phyloP scores from a whole-genome alignment of 2,329 filamentous ascomycete genomes.

The Aspergillus jensenii region DNA sequence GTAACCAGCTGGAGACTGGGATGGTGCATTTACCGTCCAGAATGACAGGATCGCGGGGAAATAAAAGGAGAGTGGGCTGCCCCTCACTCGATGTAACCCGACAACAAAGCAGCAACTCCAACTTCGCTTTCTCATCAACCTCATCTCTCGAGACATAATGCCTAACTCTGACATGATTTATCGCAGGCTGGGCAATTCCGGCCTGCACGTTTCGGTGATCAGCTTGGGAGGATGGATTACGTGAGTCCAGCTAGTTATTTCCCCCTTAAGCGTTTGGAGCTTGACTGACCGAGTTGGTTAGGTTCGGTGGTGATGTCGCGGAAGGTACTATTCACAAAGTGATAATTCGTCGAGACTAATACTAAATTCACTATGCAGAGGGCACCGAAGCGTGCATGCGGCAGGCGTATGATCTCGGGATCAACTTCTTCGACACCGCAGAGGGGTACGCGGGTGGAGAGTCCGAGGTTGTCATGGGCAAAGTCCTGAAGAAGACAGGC shows the following conservation, averaged over 20 bases:
- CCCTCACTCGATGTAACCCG: not conserved
- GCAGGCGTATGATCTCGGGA: slow-evolving; percentile 56
- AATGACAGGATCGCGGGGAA: not conserved
- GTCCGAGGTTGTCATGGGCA: slow-evolving; percentile 56
- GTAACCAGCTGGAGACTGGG: no score
- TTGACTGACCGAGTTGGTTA: not conserved
- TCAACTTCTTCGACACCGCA: slow-evolving; percentile 61
- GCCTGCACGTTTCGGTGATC: slow-evolving; percentile 71
- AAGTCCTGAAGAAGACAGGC: slow-evolving; percentile 55
- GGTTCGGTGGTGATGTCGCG: slow-evolving; percentile 8
- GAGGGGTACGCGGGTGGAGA: slow-evolving; percentile 56
- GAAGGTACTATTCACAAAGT: not conserved
- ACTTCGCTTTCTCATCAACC: not conserved
- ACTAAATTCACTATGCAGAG: slow-evolving; percentile 14
- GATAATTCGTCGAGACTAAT: no score
- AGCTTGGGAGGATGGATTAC: slow-evolving; percentile 56
- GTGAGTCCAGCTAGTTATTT: slow-evolving; percentile 10
- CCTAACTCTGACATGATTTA: slow-evolving; percentile 60
- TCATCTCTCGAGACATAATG: not conserved
- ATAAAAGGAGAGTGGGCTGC: not conserved
- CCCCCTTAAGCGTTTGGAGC: not conserved
- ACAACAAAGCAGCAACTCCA: not conserved
- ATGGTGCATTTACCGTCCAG: not conserved
- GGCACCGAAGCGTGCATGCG: slow-evolving; percentile 41
- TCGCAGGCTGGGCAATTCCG: slow-evolving; percentile 67